phyloP scores from a whole-genome alignment of 2,329 filamentous ascomycete genomes.

The Alternaria sp. region DNA sequence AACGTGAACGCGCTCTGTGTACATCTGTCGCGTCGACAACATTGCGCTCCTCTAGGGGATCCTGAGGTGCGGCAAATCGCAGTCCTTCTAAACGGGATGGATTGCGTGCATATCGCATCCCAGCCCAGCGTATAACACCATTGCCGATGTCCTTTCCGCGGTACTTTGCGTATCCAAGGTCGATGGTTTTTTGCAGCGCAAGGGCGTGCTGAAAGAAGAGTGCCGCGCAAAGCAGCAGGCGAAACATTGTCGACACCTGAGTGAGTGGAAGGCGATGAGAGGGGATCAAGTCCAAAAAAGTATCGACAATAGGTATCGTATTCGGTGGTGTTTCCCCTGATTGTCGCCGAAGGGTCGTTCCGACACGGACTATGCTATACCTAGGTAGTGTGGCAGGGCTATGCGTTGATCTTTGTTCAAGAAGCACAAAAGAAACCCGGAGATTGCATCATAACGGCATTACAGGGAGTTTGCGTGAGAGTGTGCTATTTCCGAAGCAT shows the following conservation, averaged over 20 bases:
- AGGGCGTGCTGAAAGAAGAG: slow-evolving; percentile 33
- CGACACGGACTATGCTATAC: slow-evolving; percentile 14
- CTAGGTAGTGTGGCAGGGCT: background rate
- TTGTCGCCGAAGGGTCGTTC: slow-evolving; percentile 5
- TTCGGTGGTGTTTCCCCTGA: slow-evolving; percentile 9
- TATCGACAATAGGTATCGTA: background rate
- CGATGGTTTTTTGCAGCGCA: slow-evolving; percentile 59
- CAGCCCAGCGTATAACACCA: slow-evolving; percentile 75
- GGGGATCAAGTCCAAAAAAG: background rate
- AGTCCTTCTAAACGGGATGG: slow-evolving; percentile 44
- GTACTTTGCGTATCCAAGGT: slow-evolving; percentile 74
- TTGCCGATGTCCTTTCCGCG: slow-evolving; percentile 63
- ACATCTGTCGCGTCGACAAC: slow-evolving; percentile 60
- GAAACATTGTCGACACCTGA: slow-evolving; percentile 26
- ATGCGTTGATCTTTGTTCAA: slow-evolving; percentile 8
- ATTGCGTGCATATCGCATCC: slow-evolving; percentile 71
- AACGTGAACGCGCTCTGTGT: slow-evolving; percentile 4
- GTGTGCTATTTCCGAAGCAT: slow-evolving; percentile 6
- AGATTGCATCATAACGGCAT: slow-evolving; percentile 14
- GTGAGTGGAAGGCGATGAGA: slow-evolving; percentile 1
- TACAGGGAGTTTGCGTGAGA: background rate
- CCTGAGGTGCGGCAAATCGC: slow-evolving; percentile 71
- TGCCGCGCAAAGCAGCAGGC: slow-evolving; percentile 35
- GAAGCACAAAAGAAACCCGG: background rate
- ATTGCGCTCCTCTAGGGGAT: slow-evolving; percentile 61